A percentile compares a stretch with the other conserved stretches of the same genome.
These are phyloP conservation scores for Sphagnum magellanicum DNA, from an alignment of 228 moss, liverwort and hornwort species.

Conservation along the genomic window DNA sequence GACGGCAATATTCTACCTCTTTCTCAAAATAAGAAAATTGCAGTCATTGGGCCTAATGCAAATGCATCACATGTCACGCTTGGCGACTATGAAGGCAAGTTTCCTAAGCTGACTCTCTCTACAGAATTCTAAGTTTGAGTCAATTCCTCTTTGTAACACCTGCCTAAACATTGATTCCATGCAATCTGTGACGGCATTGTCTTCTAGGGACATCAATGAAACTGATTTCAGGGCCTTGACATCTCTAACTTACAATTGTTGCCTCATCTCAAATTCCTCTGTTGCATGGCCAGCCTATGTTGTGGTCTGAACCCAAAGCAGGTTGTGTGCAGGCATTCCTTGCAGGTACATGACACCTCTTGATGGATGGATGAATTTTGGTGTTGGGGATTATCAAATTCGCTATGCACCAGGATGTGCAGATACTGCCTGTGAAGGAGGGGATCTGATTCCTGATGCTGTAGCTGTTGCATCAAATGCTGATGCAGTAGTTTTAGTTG, in stretches of 20 bases:
- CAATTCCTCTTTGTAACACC: no score
- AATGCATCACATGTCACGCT: constrained; percentile 62
- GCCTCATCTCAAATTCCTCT: no score
- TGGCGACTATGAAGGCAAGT: constrained; percentile 73
- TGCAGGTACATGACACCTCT: constrained; percentile 57
- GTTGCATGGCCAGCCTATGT: no score
- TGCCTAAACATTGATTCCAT: no score
- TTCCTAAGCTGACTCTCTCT: no score
- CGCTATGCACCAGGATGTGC: constrained; percentile 49
- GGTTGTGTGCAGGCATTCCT: constrained; percentile 32
- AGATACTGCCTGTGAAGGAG: constrained; percentile 37
- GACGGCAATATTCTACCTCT: constrained; percentile 52
- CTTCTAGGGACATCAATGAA: no score
- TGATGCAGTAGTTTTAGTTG: constrained; percentile 44
- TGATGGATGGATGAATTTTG: constrained; percentile 27
- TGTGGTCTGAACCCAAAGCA: no score
- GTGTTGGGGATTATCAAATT: constrained; percentile 14
- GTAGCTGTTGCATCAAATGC: constrained; percentile 14
- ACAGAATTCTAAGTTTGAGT: no score
- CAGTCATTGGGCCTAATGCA: constrained; percentile 75
- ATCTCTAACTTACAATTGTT: no score
- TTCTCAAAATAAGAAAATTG: constrained; percentile 16
- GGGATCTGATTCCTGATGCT: constrained; percentile 22
- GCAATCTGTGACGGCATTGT: no score
- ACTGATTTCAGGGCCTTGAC: no score